Evolutionary conservation across 179 eudicot genomes (phyloP), one percentile per base, ranked within the genome.

Genomic region (Drosera spatulata): DNA sequence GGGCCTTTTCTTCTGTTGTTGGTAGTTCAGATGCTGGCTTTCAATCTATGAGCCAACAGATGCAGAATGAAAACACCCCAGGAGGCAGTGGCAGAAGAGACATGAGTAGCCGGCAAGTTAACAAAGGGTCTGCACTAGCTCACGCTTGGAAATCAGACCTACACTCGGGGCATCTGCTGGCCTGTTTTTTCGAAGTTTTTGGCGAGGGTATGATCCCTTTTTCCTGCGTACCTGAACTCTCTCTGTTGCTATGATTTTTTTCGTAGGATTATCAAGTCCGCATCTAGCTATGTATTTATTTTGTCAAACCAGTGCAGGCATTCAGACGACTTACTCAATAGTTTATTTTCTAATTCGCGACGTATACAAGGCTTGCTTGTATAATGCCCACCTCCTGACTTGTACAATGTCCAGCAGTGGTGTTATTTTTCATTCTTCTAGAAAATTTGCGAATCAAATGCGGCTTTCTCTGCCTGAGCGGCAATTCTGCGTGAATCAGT

Each of bases 201-300:
- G 95, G 90, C 43, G 78, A 76, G 55, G 66, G 89, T 75, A 81
- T 85, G 83, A 63, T 81, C 53, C 59, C 86, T 2, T 90, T 87
- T 63, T 67, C 67, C 37, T 89, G 90, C 9, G 44, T 71, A 44
- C 81, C 86, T 3, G 87, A 78, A 54, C 46, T 66, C 50, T 81
- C 83, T 40, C 51, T 80, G 49, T 87, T 90, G 63, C 67, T 84
- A 73, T 89, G 74, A 39, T 39, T n/a, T 38, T n/a, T 48, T 59
- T 12, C 2, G 55, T 52, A n/a, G 14, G 55, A 7, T 11, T 1
- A 52, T 8, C 15, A 6, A 6, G 14, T 6, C 14, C 37, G 14
- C 14, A 52, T 52, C 22, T 52, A 5, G 55, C 45, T 4, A 43
- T 52, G 55, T 52, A 52, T 22, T 22, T 22, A 22, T 52, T 6